These are phyloP conservation scores for Daldinia grandis DNA, from an alignment of 495 filamentous ascomycete genomes.

Conservation along the genomic window DNA sequence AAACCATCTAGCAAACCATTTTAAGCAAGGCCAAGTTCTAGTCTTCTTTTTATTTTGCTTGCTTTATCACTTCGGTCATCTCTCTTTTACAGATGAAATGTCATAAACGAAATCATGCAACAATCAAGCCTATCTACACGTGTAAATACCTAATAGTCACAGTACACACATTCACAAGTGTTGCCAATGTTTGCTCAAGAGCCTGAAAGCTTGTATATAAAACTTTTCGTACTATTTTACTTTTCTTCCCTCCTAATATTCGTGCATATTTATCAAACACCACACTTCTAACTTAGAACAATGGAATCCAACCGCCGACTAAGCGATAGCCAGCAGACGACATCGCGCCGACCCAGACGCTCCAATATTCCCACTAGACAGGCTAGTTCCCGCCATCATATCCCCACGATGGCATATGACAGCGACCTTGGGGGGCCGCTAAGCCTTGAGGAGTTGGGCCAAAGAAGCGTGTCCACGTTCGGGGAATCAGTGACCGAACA, in stretches of 20 bases:
- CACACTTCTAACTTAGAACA: not conserved
- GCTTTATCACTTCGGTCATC: not conserved
- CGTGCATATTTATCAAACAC: not conserved
- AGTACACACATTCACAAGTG: not conserved
- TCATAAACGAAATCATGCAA: not conserved
- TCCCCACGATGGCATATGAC: not conserved
- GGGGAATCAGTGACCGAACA: not conserved
- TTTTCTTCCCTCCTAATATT: not conserved
- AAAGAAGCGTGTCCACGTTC: not conserved
- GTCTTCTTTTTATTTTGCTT: not conserved
- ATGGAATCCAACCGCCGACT: not conserved
- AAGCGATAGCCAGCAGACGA: not conserved
- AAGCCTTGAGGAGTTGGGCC: not conserved
- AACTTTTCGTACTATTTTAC: not conserved
- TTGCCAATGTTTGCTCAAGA: not conserved
- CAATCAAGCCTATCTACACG: not conserved
- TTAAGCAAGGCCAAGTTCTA: not conserved
- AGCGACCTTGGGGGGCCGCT: not conserved
- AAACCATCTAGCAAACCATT: not conserved
- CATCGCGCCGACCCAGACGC: not conserved
- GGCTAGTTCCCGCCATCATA: not conserved
- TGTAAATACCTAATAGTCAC: not conserved
- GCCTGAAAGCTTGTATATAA: not conserved
- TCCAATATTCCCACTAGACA: not conserved
- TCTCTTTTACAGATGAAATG: not conserved